Percentiles rank a stretch among this genome's conserved stretches.
phyloP scores from a whole-genome alignment of 352 stramenopile species.

The Thalassiosira hispida region DNA sequence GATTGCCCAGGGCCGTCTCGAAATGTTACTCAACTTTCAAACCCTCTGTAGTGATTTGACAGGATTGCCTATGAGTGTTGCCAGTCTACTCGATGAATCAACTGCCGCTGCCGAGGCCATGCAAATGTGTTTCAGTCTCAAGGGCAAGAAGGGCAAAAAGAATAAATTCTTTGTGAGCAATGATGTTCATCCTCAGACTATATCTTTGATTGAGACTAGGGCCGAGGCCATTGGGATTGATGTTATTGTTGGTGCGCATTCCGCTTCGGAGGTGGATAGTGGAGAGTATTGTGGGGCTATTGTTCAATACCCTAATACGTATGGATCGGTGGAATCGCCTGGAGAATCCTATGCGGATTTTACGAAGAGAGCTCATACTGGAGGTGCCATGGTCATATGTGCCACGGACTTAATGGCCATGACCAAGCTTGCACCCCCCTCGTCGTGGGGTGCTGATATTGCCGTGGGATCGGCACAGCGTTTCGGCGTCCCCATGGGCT shows the following conservation, averaged over 20 bases:
- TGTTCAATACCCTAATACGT: conserved; percentile 99
- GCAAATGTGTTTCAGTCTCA: conserved; percentile 93
- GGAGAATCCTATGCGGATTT: conserved; percentile 93
- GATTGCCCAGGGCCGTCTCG: conserved; percentile 97
- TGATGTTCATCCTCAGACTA: conserved; percentile 85
- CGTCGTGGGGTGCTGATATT: conserved; percentile 95
- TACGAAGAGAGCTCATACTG: conserved; percentile 87
- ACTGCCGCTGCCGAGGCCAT: conserved; percentile 98
- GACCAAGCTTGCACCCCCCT: conserved; percentile 92
- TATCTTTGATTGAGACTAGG: conserved; percentile 93
- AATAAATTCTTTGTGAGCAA: conserved; percentile 95
- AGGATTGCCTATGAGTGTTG: conserved; percentile 95
- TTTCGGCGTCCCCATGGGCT: conserved; percentile 99
- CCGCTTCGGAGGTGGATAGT: conserved; percentile 85
- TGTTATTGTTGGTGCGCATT: conserved; percentile 92
- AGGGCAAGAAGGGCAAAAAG: conserved; percentile 91
- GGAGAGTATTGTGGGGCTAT: conserved; percentile 94
- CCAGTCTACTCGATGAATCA: conserved; percentile 97
- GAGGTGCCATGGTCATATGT: conserved; percentile 92
- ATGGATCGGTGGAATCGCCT: conserved; percentile 91
- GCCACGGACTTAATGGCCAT: conserved; percentile 96
- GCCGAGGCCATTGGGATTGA: conserved; percentile 91
- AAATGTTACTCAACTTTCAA: conserved; percentile 99
- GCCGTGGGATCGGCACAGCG: conserved; percentile 97
- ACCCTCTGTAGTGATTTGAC: conserved; percentile 96